phyloP scores from a whole-genome alignment of 495 filamentous ascomycete species.

The Penicillium pulvis region DNA sequence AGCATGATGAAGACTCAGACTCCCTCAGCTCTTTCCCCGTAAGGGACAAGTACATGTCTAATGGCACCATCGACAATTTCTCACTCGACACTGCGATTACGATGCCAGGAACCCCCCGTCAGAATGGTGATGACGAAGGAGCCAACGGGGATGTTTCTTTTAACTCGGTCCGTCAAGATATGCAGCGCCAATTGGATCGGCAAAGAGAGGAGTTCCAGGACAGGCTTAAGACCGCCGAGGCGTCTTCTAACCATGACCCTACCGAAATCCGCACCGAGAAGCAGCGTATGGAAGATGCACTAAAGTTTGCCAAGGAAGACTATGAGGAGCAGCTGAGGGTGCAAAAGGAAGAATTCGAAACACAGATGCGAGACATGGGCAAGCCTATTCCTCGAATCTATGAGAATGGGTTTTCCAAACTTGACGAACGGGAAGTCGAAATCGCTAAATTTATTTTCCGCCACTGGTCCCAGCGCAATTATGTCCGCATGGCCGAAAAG shows the following conservation, averaged over 20 bases:
- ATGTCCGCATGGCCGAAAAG: slow-evolving; percentile 92
- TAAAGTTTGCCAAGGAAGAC: slow-evolving; percentile 77
- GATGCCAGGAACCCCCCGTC: slow-evolving; percentile 87
- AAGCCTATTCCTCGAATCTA: slow-evolving; percentile 51
- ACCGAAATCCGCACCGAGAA: slow-evolving; percentile 86
- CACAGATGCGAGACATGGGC: slow-evolving; percentile 61
- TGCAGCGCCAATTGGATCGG: slow-evolving; percentile 84
- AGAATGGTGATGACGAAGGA: slow-evolving; percentile 66
- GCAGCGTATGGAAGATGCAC: slow-evolving; percentile 79
- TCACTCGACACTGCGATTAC: slow-evolving; percentile 93
- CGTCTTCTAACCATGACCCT: slow-evolving; percentile 71
- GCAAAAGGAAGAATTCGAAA: slow-evolving; percentile 77
- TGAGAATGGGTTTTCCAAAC: slow-evolving; percentile 56
- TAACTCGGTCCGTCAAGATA: slow-evolving; percentile 75
- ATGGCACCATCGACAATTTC: slow-evolving; percentile 93
- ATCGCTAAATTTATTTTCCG: slow-evolving; percentile 64
- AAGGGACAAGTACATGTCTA: slow-evolving; percentile 95
- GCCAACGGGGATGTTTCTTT: slow-evolving; percentile 62
- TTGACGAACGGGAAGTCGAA: slow-evolving; percentile 69
- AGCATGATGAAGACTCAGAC: slow-evolving; percentile 85
- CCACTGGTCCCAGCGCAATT: slow-evolving; percentile 83
- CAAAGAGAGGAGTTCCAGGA: slow-evolving; percentile 81
- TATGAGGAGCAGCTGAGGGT: slow-evolving; percentile 78
- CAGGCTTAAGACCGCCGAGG: slow-evolving; percentile 76
- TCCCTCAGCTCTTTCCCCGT: slow-evolving; percentile 85